Evolutionary conservation across 495 filamentous ascomycete genomes (phyloP), one percentile per base, ranked within the genome.

Genomic region (Penicillium coprophilum): DNA sequence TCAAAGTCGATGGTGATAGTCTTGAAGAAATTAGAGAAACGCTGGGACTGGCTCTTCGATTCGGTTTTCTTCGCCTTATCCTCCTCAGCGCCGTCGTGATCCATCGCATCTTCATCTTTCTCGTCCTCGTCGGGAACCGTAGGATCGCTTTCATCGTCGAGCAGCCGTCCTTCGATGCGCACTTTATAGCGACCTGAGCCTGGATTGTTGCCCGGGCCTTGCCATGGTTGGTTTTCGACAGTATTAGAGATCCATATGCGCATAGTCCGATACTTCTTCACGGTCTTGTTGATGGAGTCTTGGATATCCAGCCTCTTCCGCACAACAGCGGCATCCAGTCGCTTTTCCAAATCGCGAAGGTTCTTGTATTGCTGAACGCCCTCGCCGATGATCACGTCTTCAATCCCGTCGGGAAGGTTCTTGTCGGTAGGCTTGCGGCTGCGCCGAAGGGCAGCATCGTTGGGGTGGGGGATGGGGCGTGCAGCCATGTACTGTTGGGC

Each of bases 231-330:
- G 63, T 89, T 88, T 71, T 97, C 92, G 21, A 87, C 89, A 1
- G 92, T 96, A 69, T 99, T 99, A 66, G 88, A 91, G 59, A 99
- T 87, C 91, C 92, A 97, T 53, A 99, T 85, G 59, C 91, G 87
- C 69, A 99, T 75, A 20, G 89, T 96, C 65, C 87, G 87, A 71
- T 87, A 86, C 47, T 89, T 85, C 82, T 94, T 92, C 46, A 86
- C 77, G 51, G 87, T 87, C 51, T 89, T 84, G 70, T 84, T 89
- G 34, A 93, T 82, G 15, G 87, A 86, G 64, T 96, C 93, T 51
- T 89, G 82, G 49, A 96, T 87, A 70, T 99, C 94, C 57, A 97
- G 72, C 57, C 91, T 80, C 77, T 97, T 99, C 62, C 92, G 83
- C 70, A 94, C 89, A 79, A 97, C 94, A n/a, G 90, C 87, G 21